Evolutionary conservation across 371 early-diverging fungal species (phyloP).

Genomic region (Mucor indicus): DNA sequence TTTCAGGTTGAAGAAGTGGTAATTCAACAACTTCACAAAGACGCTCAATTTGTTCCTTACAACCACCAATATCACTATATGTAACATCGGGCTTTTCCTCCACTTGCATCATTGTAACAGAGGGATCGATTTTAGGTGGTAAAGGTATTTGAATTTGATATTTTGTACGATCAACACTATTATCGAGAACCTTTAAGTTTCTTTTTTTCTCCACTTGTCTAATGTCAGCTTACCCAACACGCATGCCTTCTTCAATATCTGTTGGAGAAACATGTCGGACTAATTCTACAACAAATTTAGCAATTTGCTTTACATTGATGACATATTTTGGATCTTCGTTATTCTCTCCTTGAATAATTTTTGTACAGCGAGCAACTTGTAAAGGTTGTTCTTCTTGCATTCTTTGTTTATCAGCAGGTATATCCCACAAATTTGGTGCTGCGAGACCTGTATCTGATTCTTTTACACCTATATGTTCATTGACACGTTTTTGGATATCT

Average conservation of each 20-base stretch:
- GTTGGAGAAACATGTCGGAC: conserved; percentile 97
- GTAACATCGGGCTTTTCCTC: conserved; percentile 99
- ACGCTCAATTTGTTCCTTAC: conserved; percentile 99
- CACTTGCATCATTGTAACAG: conserved; percentile 99
- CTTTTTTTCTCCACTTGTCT: neutral
- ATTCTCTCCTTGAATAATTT: conserved; percentile 85
- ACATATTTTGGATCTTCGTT: conserved; percentile 92
- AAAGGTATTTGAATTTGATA: conserved; percentile 96
- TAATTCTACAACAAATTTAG: conserved; percentile 99
- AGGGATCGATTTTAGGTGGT: conserved; percentile 96
- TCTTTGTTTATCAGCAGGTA: conserved; percentile 97
- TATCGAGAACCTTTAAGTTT: neutral
- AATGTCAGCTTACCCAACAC: conserved; percentile 83
- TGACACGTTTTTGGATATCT: conserved; percentile 94
- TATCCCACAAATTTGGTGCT: conserved; percentile 99
- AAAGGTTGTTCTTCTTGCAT: conserved; percentile 97
- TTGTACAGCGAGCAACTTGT: conserved; percentile 98
- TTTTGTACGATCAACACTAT: conserved; percentile 97
- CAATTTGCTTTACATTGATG: conserved; percentile 99
- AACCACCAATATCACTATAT: conserved; percentile 99
- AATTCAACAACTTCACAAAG: conserved; percentile 99
- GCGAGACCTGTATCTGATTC: conserved; percentile 99
- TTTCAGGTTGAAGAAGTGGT: conserved; percentile 99
- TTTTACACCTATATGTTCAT: conserved; percentile 98
- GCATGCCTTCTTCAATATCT: conserved; percentile 99